Evolutionary conservation across 1,284 basidiomycete species (phyloP).

Genomic region (Laetiporus sulphureus): DNA sequence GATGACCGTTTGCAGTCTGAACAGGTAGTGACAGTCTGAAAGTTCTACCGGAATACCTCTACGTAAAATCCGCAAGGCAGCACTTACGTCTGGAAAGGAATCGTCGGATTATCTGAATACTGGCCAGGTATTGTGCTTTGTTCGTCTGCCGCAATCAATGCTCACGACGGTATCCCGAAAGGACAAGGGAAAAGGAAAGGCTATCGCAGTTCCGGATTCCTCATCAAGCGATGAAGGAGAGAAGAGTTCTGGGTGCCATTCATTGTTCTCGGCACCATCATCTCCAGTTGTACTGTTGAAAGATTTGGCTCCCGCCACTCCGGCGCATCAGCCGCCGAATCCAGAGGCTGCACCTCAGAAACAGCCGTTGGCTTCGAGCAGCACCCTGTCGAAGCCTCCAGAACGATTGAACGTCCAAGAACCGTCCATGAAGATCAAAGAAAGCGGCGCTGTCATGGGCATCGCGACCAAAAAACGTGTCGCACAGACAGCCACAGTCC

Average conservation of each 20-base stretch:
- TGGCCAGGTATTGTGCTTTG: too few relatives aligned
- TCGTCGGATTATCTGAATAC: too few relatives aligned
- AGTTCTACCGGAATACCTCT: too few relatives aligned
- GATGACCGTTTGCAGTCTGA: too few relatives aligned
- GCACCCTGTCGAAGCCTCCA: slow-evolving; percentile 11
- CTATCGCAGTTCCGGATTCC: background rate
- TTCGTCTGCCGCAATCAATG: background rate
- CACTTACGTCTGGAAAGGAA: too few relatives aligned
- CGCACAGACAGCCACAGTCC: slow-evolving; percentile 11
- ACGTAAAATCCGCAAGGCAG: too few relatives aligned
- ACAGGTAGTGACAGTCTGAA: too few relatives aligned
- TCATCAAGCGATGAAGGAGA: background rate
- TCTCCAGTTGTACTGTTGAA: slow-evolving; percentile 18
- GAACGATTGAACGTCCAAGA: slow-evolving; percentile 11
- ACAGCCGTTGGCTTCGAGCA: background rate
- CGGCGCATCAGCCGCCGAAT: background rate
- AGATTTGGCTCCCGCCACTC: background rate
- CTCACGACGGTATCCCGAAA: background rate
- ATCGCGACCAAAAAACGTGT: slow-evolving; percentile 20
- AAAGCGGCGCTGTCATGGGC: slow-evolving; percentile 7
- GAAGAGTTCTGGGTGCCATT: slow-evolving; percentile 7
- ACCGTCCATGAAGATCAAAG: slow-evolving; percentile 14
- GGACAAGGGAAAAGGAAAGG: slow-evolving; percentile 10
- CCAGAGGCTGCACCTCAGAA: background rate
- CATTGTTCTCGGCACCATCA: slow-evolving; percentile 17